Percentiles rank a stretch among this genome's conserved stretches.
Conservation (phyloP, 2,329 filamentous ascomycete species). For the Sporothrix schenckii region DNA sequence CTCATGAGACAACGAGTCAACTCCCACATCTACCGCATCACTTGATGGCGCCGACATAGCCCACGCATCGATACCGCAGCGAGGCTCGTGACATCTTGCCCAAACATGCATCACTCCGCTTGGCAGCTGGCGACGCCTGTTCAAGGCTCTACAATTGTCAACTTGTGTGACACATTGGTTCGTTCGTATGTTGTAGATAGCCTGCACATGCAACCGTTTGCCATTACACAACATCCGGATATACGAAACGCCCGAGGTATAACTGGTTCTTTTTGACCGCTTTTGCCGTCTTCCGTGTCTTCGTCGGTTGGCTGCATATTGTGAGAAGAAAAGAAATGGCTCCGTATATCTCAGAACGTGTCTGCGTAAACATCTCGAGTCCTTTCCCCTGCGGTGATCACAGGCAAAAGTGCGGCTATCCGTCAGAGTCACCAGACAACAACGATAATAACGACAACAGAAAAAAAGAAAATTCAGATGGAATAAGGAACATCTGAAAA, state of each 20-base stretch:
- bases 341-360: constrained; percentile 12
- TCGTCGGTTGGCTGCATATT: constrained; percentile 14
- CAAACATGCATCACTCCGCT: no score
- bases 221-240: neutral
- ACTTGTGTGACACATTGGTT: neutral
- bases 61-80: neutral
- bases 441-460: neutral
- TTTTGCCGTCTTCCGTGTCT: neutral
- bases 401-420: constrained; percentile 15
- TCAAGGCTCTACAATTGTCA: neutral
- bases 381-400: constrained; percentile 7
- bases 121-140: neutral
- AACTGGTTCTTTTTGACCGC: neutral
- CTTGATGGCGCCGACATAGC: neutral
- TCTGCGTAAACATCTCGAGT: neutral
- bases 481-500: neutral
- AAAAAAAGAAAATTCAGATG: no score
- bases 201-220: constrained; percentile 7
- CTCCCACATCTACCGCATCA: neutral
- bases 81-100: neutral
- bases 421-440: neutral
- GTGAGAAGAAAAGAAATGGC: neutral
- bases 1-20: neutral
- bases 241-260: neutral
- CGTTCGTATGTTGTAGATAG: neutral